Conservation (phyloP, 257 asterid species). For the Solanum microdontum region DNA sequence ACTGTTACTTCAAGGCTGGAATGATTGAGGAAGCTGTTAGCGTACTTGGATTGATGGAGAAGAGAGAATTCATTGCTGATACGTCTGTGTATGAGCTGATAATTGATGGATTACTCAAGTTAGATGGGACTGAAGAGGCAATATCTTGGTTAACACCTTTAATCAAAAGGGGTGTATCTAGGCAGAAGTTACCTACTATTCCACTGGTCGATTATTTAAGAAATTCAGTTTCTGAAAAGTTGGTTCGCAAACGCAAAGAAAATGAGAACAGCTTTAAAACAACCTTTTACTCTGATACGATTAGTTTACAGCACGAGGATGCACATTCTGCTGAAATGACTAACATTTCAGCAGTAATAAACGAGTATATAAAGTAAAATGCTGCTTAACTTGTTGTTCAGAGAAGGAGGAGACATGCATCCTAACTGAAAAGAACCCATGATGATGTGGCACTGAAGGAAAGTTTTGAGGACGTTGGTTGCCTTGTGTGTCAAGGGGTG, state of each 20-base stretch:
- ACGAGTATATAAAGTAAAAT: neutral
- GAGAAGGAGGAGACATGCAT: neutral
- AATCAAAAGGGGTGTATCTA: constrained; percentile 17
- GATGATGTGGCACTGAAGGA: neutral
- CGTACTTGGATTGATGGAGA: constrained; percentile 11
- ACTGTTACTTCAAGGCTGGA: constrained; percentile 6
- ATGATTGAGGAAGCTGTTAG: constrained; percentile 17
- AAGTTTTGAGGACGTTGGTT: neutral
- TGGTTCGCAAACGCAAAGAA: neutral
- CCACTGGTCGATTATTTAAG: neutral
- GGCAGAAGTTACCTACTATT: neutral
- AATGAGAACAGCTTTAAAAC: neutral
- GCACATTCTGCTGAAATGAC: neutral
- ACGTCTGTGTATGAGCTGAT: constrained; percentile 9
- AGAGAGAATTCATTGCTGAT: constrained; percentile 11
- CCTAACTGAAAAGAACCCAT: neutral
- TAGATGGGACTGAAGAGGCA: constrained; percentile 7
- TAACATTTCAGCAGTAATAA: neutral
- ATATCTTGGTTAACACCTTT: constrained; percentile 11
- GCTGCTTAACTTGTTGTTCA: neutral
- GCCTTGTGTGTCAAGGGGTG: neutral
- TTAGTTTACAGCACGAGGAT: neutral
- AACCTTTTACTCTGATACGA: constrained; percentile 9
- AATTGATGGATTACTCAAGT: constrained; percentile 9
- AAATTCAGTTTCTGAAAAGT: neutral